phyloP scores from a whole-genome alignment of 768 basidiomycete species.

The Tricholoma saponaceum region DNA sequence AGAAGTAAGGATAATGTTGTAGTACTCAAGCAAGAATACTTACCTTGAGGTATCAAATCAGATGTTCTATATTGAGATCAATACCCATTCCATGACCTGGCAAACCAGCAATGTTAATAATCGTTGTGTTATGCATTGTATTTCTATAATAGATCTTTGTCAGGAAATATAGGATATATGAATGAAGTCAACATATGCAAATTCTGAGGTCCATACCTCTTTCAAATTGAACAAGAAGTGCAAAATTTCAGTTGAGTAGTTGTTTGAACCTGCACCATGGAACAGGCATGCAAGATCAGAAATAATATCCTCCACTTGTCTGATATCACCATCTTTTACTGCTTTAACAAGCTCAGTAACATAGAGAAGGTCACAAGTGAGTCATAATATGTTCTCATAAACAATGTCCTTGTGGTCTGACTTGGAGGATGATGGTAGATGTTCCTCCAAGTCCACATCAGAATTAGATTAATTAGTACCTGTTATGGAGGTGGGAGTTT shows the following conservation, averaged over 20 bases:
- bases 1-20: no score
- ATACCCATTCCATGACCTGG: conserved; percentile 30
- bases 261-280: conserved; percentile 26
- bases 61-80: conserved; percentile 35
- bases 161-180: no score
- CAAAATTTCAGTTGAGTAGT: conserved; percentile 28
- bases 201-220: conserved; percentile 23
- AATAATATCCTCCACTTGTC: no score
- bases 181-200: conserved; percentile 16
- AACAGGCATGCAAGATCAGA: conserved; percentile 15
- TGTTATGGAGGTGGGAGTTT: no score
- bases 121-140: conserved; percentile 31
- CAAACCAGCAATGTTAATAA: conserved; percentile 27
- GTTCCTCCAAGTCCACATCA: no score
- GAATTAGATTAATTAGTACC: no score
- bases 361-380: no score
- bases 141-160: conserved; percentile 17
- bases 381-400: no score
- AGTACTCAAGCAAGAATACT: background rate
- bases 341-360: no score
- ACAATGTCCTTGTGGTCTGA: no score
- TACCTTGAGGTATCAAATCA: conserved; percentile 30
- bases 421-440: no score
- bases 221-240: conserved; percentile 22
- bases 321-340: no score